Evolutionary conservation across 306 rosid species (phyloP).

Genomic region (Gillenia trifoliata): DNA sequence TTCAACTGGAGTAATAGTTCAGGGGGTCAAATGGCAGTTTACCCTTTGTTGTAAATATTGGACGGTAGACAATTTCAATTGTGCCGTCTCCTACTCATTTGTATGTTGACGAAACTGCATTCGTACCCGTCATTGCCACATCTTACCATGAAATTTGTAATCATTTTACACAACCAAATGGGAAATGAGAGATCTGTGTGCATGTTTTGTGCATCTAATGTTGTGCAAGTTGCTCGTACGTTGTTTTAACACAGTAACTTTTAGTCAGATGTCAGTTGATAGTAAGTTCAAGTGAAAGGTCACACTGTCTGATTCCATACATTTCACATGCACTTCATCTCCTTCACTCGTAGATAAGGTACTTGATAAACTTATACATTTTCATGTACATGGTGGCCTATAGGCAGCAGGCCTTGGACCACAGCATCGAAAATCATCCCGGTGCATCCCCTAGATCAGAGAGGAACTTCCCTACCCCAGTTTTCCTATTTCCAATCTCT

Average conservation of each 20-base stretch:
- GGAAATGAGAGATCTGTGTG: neutral
- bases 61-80: slow-evolving; percentile 18
- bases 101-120: neutral
- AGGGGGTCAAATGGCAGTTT: too few species aligned
- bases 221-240: neutral
- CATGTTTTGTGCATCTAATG: neutral
- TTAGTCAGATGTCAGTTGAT: neutral
- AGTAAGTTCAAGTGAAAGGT: neutral
- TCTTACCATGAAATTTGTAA: neutral
- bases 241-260: neutral
- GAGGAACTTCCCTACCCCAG: too few species aligned
- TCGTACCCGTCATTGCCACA: neutral
- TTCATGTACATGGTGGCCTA: neutral
- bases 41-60: slow-evolving; percentile 47
- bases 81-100: slow-evolving; percentile 1
- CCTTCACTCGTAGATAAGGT: neutral
- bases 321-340: neutral
- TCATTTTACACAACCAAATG: neutral
- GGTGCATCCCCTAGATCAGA: slow-evolving; percentile 16
- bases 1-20: too few species aligned
- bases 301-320: neutral
- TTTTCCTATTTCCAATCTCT: too few species aligned
- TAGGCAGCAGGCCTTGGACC: slow-evolving; percentile 7
- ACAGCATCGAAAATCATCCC: neutral
- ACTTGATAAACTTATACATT: too few species aligned